Base-by-base conservation (phyloP, 108 stramenopile genomes). In the Phaeodactylum tricornutum region DNA sequence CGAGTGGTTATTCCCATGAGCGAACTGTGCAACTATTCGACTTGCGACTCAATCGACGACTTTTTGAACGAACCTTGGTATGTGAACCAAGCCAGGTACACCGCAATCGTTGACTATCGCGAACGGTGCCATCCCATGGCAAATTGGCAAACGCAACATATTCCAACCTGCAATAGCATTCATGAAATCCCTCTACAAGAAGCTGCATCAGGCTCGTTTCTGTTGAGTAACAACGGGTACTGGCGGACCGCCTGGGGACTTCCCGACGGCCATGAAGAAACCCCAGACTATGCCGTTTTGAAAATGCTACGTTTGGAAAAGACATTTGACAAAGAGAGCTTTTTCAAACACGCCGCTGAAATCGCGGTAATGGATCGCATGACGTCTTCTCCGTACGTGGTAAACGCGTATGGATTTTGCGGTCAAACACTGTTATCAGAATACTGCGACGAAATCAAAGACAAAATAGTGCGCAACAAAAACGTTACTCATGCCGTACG, bases 351-450 rank as follows among this genome's bases (percentile, higher is more conserved):
- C 57, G 56, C 72, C 17, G 56, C 66, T 28, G 87, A 89, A 47
- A 81, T 75, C 11, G 32, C 85, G 6, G 62, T 80, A 0, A 82
- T 82, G 78, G 83, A 84, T 30, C 72, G 75, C 11, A 36, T 84
- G 54, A 75, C 79, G 9, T 55, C 64, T 38, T 72, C 69, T n/a
- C 61, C n/a, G n/a, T n/a, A n/a, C n/a, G n/a, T n/a, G n/a, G n/a
- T n/a, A n/a, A n/a, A n/a, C n/a, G 75, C 82, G 7, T 81, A 84
- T 33, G 81, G 74, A 15, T 74, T 65, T 38, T 89, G 87, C 60
- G 79, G 71, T 1, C 75, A 66, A 43, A 68, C 75, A 9, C 74
- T 66, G 6, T 28, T 74, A 14, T 68, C 62, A 42, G 74, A 84
- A 55, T 82, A n/a, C n/a, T n/a, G n/a, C 0, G 52, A 55, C 27